Conservation (phyloP, 495 filamentous ascomycete species). For the Zalerion maritima region DNA sequence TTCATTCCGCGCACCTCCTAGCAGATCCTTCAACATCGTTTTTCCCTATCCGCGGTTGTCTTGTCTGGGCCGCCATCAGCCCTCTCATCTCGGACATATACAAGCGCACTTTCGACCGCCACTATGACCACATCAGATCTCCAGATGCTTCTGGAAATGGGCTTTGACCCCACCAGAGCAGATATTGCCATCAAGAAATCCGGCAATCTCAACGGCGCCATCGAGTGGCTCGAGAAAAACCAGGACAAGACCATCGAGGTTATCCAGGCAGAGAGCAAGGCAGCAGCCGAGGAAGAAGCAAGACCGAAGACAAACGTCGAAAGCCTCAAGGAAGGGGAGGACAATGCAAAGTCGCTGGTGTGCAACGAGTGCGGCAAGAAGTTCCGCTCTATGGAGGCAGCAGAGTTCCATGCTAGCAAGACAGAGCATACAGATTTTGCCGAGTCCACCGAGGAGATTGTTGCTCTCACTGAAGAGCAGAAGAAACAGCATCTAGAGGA, state of each 20-base stretch:
- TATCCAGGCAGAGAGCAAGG: slow-evolving; percentile 34
- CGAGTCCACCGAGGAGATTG: slow-evolving; percentile 82
- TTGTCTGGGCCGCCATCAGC: slow-evolving; percentile 4
- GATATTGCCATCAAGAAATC: slow-evolving; percentile 68
- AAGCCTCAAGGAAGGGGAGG: slow-evolving; percentile 45
- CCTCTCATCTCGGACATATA: slow-evolving; percentile 3
- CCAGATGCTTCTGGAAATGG: slow-evolving; percentile 81
- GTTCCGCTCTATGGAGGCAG: slow-evolving; percentile 64
- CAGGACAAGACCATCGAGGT: slow-evolving; percentile 72
- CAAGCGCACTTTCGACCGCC: slow-evolving; percentile 7
- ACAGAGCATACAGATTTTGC: slow-evolving; percentile 86
- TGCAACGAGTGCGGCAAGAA: slow-evolving; percentile 93
- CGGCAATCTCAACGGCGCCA: slow-evolving; percentile 70
- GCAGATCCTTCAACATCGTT: too few relatives aligned
- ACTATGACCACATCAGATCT: slow-evolving; percentile 58
- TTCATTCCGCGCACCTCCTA: too few relatives aligned
- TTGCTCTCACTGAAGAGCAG: slow-evolving; percentile 82
- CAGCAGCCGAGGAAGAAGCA: slow-evolving; percentile 21
- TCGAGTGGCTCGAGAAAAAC: slow-evolving; percentile 88
- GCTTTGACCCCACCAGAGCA: slow-evolving; percentile 70
- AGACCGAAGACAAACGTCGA: slow-evolving; percentile 33
- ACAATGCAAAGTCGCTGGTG: slow-evolving; percentile 34
- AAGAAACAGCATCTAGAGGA: slow-evolving; percentile 67
- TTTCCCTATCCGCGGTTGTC: slow-evolving; percentile 6
- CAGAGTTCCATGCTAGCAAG: slow-evolving; percentile 81